Conservation (phyloP, 345 rosid species). For the Brassica carinata region DNA sequence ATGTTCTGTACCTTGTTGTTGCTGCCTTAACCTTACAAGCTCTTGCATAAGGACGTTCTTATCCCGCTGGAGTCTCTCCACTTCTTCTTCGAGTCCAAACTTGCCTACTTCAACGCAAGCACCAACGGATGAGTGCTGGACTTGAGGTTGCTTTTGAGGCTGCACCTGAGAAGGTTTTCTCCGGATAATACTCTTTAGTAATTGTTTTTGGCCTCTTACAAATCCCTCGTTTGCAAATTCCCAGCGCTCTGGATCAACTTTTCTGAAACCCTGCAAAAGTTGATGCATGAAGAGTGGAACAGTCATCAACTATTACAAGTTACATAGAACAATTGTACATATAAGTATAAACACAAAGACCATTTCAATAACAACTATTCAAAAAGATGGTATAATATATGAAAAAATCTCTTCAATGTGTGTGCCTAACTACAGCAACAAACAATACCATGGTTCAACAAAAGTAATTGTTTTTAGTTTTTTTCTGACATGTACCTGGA, state of each 20-base stretch:
- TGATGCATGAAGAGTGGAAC: neutral
- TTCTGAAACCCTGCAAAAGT: constrained; percentile 68
- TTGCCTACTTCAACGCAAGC: constrained; percentile 98
- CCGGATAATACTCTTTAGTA: constrained; percentile 63
- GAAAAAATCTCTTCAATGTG: neutral
- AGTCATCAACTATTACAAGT: constrained; percentile 24
- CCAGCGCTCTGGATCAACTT: constrained; percentile 91
- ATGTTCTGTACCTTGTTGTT: constrained; percentile 51
- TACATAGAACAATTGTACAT: constrained; percentile 1
- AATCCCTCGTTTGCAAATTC: constrained; percentile 92
- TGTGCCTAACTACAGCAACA: constrained; percentile 10
- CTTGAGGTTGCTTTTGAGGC: constrained; percentile 55
- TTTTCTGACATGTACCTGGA: constrained; percentile 33
- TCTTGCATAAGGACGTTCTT: neutral
- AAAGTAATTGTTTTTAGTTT: constrained; percentile 31
- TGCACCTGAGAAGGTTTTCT: constrained; percentile 73
- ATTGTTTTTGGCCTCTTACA: constrained; percentile 79
- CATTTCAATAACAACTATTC: neutral
- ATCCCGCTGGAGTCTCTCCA: constrained; percentile 93
- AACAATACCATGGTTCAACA: constrained; percentile 27
- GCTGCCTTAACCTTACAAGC: constrained; percentile 13
- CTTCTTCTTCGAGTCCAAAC: constrained; percentile 97
- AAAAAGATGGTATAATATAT: no score
- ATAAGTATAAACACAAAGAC: constrained; percentile 15
- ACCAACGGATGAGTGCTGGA: constrained; percentile 63